Base-by-base conservation (phyloP, 805 yeast genomes). In the Kluyveromyces starmeri region DNA sequence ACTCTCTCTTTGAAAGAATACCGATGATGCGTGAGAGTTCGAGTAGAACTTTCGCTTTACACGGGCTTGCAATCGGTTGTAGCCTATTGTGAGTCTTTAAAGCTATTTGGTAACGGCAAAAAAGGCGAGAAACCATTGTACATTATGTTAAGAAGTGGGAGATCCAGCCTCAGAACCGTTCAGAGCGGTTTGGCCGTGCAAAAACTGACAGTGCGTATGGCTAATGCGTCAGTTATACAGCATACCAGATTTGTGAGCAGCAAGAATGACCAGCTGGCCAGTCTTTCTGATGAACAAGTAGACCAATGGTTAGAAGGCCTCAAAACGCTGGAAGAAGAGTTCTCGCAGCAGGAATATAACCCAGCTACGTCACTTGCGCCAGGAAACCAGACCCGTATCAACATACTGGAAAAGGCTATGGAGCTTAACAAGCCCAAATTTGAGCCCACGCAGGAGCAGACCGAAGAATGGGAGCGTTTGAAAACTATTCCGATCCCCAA, bases 381-480 rank as follows among this genome's bases (percentile, higher is more conserved):
- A 2, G 64, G 63, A 15, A 70, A 64, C 7, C 55, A 53, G 24
- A 29, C 51, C 12, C 51, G 59, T 35, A 43, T 66, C 20, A 59
- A 65, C 44, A 37, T 55, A 34, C 28, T 56, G 20, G 51, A 55
- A 35, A 53, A 55, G 35, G 48, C 53, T 15, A 29, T 32, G 27
- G 28, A 47, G 23, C 34, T 42, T 36, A 34, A 39, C 28, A 43
- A 44, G 13, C 26, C 25, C 17, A 45, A 58, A 27, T 75, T 72
- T 47, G 71, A 64, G 39, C 88, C 94, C 24, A 63, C 80, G 3
- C 69, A 62, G 22, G 78, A 71, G 46, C 96, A 88, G 58, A 35
- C 71, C 16, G 68, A 63, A 4, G 75, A 84, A 54, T 65, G 65
- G 28, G 73, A 68, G 37, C 56, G 53, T 9, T 60, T 79, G 33